Evolutionary conservation across 257 asterid species (phyloP).

Genomic region (Scutellaria minor): DNA sequence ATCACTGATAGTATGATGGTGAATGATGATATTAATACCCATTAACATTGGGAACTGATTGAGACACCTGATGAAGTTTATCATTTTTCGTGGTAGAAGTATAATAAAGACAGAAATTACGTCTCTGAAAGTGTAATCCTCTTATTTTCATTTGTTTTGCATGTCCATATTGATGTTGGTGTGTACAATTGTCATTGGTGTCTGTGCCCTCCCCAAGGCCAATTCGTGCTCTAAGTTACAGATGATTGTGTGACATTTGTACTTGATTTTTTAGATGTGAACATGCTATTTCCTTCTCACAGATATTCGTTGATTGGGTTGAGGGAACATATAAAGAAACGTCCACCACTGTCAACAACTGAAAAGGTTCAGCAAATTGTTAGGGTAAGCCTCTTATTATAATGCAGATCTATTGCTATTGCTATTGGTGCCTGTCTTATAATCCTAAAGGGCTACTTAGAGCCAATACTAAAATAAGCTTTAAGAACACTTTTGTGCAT

Average conservation of each 20-base stretch:
- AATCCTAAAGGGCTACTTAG: constrained; percentile 7
- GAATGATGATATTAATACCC: background rate
- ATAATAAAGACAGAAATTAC: background rate
- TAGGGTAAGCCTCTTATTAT: constrained; percentile 56
- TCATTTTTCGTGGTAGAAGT: too few relatives aligned
- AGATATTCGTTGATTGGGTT: constrained; percentile 76
- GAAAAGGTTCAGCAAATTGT: constrained; percentile 97
- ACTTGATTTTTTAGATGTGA: background rate
- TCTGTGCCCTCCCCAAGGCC: background rate
- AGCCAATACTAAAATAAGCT: constrained; percentile 7
- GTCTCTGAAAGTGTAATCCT: background rate
- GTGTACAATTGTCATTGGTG: constrained; percentile 3
- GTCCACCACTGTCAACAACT: constrained; percentile 94
- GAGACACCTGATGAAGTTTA: background rate
- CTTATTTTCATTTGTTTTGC: background rate
- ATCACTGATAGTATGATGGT: background rate
- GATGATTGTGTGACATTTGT: background rate
- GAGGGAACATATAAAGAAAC: constrained; percentile 98
- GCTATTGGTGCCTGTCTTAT: background rate
- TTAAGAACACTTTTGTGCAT: background rate
- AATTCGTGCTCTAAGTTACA: background rate
- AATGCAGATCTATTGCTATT: background rate
- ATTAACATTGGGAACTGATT: background rate
- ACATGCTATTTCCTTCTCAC: constrained; percentile 29
- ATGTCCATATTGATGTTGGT: background rate